phyloP scores from a whole-genome alignment of 257 asterid genomes.

The Rauvolfia tetraphylla region DNA sequence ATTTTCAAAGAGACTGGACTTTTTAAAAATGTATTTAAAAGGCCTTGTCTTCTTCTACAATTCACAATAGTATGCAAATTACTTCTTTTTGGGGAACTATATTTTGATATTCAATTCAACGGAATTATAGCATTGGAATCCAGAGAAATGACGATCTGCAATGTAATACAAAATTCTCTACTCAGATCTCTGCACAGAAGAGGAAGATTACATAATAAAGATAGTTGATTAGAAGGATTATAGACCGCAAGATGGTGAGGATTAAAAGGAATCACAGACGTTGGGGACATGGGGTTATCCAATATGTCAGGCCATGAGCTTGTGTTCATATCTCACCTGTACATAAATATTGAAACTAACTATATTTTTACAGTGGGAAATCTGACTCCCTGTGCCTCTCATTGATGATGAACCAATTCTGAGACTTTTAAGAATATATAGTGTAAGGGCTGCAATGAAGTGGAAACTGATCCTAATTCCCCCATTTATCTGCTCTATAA shows the following conservation, averaged over 20 bases:
- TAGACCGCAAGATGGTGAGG: constrained; percentile 13
- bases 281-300: constrained; percentile 15
- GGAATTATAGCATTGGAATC: not conserved
- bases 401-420: constrained; percentile 13
- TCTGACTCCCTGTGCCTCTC: constrained; percentile 12
- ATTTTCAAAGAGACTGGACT: too few species aligned
- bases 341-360: constrained; percentile 24
- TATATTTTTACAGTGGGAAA: constrained; percentile 39
- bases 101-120: too few species aligned
- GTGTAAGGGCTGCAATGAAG: not conserved
- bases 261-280: constrained; percentile 24
- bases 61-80: too few species aligned
- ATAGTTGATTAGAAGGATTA: constrained; percentile 19
- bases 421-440: constrained; percentile 6
- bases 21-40: too few species aligned
- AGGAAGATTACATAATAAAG: not conserved
- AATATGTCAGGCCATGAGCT: constrained; percentile 27
- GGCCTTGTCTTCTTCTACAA: too few species aligned
- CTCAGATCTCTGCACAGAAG: not conserved
- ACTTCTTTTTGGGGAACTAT: too few species aligned
- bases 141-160: not conserved
- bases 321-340: constrained; percentile 33
- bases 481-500: constrained; percentile 5
- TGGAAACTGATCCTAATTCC: constrained; percentile 7
- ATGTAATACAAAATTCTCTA: not conserved